These are phyloP conservation scores for Tolypocladium guangdongense DNA, from an alignment of 2,329 filamentous ascomycete genomes.

Conservation along the genomic window DNA sequence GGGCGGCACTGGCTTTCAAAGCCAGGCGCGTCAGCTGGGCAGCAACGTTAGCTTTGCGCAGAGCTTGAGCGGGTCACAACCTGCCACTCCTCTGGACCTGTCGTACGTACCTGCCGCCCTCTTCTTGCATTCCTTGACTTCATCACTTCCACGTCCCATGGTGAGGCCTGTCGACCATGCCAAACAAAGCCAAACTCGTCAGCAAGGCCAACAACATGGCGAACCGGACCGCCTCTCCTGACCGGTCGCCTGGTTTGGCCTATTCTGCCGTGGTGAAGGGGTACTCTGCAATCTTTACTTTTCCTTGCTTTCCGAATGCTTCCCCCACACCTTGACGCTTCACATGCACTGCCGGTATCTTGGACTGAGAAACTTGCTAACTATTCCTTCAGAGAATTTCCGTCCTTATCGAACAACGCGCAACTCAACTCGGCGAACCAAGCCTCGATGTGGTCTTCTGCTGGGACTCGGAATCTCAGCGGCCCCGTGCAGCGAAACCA, in stretches of 20 bases:
- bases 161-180: constrained; percentile 1
- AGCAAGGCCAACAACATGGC: constrained; percentile 5
- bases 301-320: neutral
- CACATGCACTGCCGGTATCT: neutral
- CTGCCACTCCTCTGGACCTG: constrained; percentile 49
- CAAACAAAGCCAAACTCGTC: constrained; percentile 6
- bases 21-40: constrained; percentile 41
- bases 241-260: constrained; percentile 5
- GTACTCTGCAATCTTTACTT: constrained; percentile 7
- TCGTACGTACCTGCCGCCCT: constrained; percentile 41
- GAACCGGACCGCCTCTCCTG: neutral
- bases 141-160: neutral
- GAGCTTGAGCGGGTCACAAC: constrained; percentile 52
- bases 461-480: constrained; percentile 35
- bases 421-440: constrained; percentile 38
- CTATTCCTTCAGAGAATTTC: constrained; percentile 49
- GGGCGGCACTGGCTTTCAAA: constrained; percentile 43
- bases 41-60: constrained; percentile 56
- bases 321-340: neutral
- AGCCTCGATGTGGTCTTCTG: constrained; percentile 43
- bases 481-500: constrained; percentile 40
- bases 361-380: constrained; percentile 31
- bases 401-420: constrained; percentile 51
- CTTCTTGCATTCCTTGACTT: neutral
- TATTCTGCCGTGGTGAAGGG: constrained; percentile 22